phyloP scores from a whole-genome alignment of 2,329 filamentous ascomycete species.

The Alternaria arborescens region DNA sequence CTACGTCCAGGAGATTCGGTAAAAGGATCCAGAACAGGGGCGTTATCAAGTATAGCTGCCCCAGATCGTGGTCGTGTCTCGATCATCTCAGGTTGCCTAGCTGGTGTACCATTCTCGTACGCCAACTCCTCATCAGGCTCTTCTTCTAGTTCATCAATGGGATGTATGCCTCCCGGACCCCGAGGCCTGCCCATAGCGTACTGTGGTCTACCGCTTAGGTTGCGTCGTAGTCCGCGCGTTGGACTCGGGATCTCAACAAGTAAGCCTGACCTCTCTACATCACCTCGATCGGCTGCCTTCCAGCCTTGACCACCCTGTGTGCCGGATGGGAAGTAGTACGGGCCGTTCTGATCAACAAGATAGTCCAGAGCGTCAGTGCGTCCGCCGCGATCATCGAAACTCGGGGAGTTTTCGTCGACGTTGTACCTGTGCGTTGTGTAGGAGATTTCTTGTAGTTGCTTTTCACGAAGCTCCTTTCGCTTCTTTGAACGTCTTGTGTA shows the following conservation, averaged over 20 bases:
- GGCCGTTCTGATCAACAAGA: constrained; percentile 33
- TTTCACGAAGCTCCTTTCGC: constrained; percentile 59
- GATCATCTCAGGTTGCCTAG: constrained; percentile 35
- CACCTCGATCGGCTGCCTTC: constrained; percentile 40
- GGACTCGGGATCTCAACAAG: constrained; percentile 60
- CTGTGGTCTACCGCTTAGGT: constrained; percentile 46
- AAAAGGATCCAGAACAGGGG: constrained; percentile 54
- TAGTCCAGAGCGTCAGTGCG: constrained; percentile 52
- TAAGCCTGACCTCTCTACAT: constrained; percentile 57
- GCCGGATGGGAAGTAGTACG: constrained; percentile 39
- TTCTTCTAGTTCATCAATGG: constrained; percentile 70
- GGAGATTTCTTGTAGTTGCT: constrained; percentile 63
- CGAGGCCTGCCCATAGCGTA: constrained; percentile 61
- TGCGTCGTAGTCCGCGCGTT: constrained; percentile 57
- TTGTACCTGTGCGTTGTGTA: constrained; percentile 59
- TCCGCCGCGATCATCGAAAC: constrained; percentile 49
- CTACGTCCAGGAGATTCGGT: constrained; percentile 47
- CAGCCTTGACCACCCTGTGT: constrained; percentile 42
- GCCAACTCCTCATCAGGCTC: constrained; percentile 48
- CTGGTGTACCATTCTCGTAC: constrained; percentile 27
- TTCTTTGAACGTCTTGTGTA: constrained; percentile 53
- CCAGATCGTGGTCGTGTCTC: constrained; percentile 28
- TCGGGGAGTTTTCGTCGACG: constrained; percentile 48
- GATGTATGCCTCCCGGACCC: constrained; percentile 65
- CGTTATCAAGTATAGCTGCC: constrained; percentile 39